These are phyloP conservation scores for Pleurotus djamor DNA, from an alignment of 768 basidiomycete genomes.

Conservation along the genomic window DNA sequence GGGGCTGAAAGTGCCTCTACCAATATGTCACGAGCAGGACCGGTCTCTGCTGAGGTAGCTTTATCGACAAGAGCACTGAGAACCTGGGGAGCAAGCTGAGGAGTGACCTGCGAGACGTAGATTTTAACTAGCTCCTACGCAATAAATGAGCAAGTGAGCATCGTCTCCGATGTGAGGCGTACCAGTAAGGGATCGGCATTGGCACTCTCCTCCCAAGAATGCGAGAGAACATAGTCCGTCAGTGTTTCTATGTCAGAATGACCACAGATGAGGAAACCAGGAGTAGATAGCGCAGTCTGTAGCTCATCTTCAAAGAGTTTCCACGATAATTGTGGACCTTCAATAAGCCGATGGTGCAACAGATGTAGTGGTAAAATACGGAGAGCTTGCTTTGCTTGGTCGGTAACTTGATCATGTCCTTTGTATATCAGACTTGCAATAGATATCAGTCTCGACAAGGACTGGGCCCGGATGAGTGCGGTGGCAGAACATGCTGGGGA, in stretches of 20 bases:
- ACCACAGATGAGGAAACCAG: constrained; percentile 17
- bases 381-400: constrained; percentile 14
- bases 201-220: constrained; percentile 28
- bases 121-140: constrained; percentile 6
- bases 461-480: constrained; percentile 28
- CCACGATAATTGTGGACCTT: constrained; percentile 37
- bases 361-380: constrained; percentile 32
- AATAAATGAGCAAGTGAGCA: not conserved
- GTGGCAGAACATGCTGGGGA: constrained; percentile 33
- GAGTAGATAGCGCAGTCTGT: constrained; percentile 16
- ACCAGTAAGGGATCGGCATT: constrained; percentile 26
- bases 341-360: constrained; percentile 42
- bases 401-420: constrained; percentile 22
- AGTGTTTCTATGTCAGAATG: constrained; percentile 32
- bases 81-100: not conserved
- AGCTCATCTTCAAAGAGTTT: constrained; percentile 27
- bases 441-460: constrained; percentile 38
- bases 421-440: constrained; percentile 23
- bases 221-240: constrained; percentile 33
- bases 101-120: not conserved
- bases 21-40: not conserved
- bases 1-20: not conserved
- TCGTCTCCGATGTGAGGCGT: constrained; percentile 11
- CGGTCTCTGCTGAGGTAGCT: not conserved
- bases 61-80: not conserved